phyloP scores from a whole-genome alignment of 176 grass and related monocot genomes.

The Paspalum vaginatum region DNA sequence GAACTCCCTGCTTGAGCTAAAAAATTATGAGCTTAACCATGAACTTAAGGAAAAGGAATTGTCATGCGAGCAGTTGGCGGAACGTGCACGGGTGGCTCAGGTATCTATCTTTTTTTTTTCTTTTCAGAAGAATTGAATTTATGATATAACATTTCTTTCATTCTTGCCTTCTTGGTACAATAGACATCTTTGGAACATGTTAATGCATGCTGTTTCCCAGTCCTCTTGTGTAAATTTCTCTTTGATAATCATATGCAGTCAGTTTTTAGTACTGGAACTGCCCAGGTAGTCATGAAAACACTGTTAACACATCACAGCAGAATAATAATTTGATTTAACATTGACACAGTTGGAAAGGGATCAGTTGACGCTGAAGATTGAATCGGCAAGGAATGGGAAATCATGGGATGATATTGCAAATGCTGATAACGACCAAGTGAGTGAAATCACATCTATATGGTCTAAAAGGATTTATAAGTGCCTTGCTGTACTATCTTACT shows the following conservation, averaged over 20 bases:
- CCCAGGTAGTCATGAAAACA: not conserved
- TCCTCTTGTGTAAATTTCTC: slow-evolving; percentile 6
- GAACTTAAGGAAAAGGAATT: slow-evolving; percentile 69
- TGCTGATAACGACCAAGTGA: slow-evolving; percentile 47
- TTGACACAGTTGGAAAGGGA: slow-evolving; percentile 78
- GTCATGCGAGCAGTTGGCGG: slow-evolving; percentile 64
- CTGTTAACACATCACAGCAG: not conserved
- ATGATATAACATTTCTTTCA: not conserved
- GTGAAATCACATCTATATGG: slow-evolving; percentile 9
- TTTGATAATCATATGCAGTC: slow-evolving; percentile 3
- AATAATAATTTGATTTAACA: slow-evolving; percentile 29
- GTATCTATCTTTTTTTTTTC: slow-evolving; percentile 44
- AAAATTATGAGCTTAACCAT: slow-evolving; percentile 70
- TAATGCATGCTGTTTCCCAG: not conserved
- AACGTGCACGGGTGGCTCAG: slow-evolving; percentile 65
- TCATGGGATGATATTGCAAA: slow-evolving; percentile 82
- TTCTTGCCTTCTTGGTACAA: not conserved
- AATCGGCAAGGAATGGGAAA: slow-evolving; percentile 69
- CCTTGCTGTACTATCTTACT: slow-evolving; percentile 1
- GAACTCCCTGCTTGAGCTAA: slow-evolving; percentile 75
- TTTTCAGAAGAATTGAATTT: not conserved
- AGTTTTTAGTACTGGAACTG: not conserved
- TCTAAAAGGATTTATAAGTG: not conserved
- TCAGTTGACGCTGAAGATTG: slow-evolving; percentile 74
- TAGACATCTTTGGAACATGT: not conserved